Base-by-base conservation (phyloP, 805 yeast genomes). In the Wickerhamiella lipophila region DNA sequence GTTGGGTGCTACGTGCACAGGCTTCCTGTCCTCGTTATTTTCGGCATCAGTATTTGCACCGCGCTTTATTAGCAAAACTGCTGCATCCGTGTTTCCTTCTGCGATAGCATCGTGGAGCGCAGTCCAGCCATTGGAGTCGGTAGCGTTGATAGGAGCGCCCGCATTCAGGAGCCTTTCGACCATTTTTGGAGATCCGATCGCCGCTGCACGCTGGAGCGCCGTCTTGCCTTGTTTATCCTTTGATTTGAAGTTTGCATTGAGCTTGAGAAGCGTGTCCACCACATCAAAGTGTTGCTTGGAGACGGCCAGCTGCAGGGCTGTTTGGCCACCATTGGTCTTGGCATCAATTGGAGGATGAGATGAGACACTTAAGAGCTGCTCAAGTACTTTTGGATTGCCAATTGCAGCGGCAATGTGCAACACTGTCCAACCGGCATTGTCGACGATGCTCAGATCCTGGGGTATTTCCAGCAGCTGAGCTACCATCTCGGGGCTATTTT, bases 21-120 rank as follows among this genome's bases (percentile, higher is more conserved):
- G 76, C 1, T 72, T 71, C 49, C 73, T 65, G 2, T 79, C 42
- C 15, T 45, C 48, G n/a, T 21, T 36, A 39, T 45, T 34, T 27
- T 35, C 42, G 5, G 11, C 85, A 11, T 78, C 81, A 1, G 57
- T 52, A 54, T 73, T 77, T 0, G 95, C 96, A 0, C 89, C 89
- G 4, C 72, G 67, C 47, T 58, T 69, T 1, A 79, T 77, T 42
- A 88, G 65, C 29, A 68, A 58, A 1, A 78, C 68, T 0, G 83
- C 95, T 9, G 77, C 76, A 51, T 83, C 95, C 1, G 81, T 87
- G 56, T 79, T 80, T 0, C 95, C 96, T 64, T 88, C 97, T 0
- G 95, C 86, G 49, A 82, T 65, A 0, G 96, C 95, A 64, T 85
- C 94, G 62, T 85, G 95, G 52, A 89, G 62, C 1, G 95, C 79